Percentiles rank a stretch among this genome's conserved stretches.
These are phyloP conservation scores for Solanum pimpinellifolium DNA, from an alignment of 257 asterid genomes.

Conservation along the genomic window DNA sequence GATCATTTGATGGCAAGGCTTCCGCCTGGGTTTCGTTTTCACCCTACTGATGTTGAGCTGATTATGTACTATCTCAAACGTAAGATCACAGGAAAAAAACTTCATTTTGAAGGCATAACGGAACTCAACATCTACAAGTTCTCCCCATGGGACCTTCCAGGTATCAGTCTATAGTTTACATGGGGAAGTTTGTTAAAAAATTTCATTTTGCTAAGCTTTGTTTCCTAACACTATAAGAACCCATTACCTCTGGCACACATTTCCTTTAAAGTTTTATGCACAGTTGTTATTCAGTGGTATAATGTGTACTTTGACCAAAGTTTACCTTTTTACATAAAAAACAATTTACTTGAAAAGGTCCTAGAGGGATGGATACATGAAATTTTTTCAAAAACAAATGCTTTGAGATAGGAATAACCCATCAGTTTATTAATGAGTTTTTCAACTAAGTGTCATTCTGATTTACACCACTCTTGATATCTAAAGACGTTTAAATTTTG, in stretches of 20 bases:
- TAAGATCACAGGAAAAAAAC: conserved; percentile 54
- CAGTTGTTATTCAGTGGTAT: background rate
- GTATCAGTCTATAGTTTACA: conserved; percentile 10
- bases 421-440: background rate
- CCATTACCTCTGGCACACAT: background rate
- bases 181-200: background rate
- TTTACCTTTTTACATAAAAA: background rate
- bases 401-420: background rate
- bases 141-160: conserved; percentile 95
- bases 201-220: background rate
- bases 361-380: background rate
- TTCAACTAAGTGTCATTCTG: background rate
- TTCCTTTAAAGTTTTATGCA: background rate
- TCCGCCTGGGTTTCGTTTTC: conserved; percentile 86
- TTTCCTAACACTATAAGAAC: background rate
- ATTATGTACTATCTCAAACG: conserved; percentile 71
- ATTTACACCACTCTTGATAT: background rate
- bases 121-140: conserved; percentile 70
- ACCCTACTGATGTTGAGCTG: conserved; percentile 80
- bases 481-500: background rate
- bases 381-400: background rate
- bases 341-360: background rate
- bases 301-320: background rate
- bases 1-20: conserved; percentile 34
- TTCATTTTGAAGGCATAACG: conserved; percentile 49